Percentiles rank a stretch among this genome's conserved stretches.
phyloP scores from a whole-genome alignment of 148 eudicot genomes.

The Amaranthus palmeri region DNA sequence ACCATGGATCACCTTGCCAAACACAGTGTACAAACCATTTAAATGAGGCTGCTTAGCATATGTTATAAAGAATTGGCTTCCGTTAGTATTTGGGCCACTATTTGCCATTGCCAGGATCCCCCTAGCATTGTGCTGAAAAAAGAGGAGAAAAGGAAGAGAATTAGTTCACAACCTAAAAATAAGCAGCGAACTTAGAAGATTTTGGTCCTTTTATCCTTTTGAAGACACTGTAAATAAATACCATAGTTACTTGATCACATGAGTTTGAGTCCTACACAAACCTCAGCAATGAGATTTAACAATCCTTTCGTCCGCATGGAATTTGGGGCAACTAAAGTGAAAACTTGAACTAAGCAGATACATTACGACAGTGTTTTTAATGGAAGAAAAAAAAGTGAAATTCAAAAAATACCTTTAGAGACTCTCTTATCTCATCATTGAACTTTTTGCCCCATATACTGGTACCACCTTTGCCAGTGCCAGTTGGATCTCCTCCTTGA shows the following conservation, averaged over 20 bases:
- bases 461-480: slow-evolving; percentile 95
- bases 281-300: background rate
- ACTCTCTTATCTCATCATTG: slow-evolving; percentile 93
- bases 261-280: background rate
- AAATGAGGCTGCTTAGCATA: slow-evolving; percentile 98
- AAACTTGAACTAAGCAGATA: background rate
- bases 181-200: background rate
- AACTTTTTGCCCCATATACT: slow-evolving; percentile 97
- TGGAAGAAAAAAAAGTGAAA: background rate
- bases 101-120: slow-evolving; percentile 91
- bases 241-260: background rate
- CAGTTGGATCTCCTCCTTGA: slow-evolving; percentile 98
- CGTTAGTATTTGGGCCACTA: slow-evolving; percentile 90
- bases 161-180: background rate
- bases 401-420: slow-evolving; percentile 62
- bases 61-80: slow-evolving; percentile 87
- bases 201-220: background rate
- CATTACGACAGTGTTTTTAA: background rate
- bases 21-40: slow-evolving; percentile 80
- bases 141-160: background rate
- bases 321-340: background rate
- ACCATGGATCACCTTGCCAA: slow-evolving; percentile 97
- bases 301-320: background rate
- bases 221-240: background rate
- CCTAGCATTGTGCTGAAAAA: slow-evolving; percentile 85